These are phyloP conservation scores for Berberis thunbergii DNA, from an alignment of 164 flowering plant genomes.

Conservation along the genomic window DNA sequence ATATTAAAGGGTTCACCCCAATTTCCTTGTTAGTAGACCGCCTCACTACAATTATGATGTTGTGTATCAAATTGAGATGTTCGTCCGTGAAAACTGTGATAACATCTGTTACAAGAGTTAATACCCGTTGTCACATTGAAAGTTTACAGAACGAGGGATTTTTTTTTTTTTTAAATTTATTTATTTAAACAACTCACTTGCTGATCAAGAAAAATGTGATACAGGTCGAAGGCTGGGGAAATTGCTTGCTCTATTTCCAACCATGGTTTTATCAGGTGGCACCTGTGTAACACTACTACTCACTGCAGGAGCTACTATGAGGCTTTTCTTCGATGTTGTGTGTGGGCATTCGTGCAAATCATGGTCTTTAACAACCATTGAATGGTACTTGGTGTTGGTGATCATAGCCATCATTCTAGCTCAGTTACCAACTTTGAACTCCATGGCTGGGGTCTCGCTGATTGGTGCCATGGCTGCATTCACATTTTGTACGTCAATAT, in stretches of 20 bases:
- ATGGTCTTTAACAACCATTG: conserved; percentile 33
- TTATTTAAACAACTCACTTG: too few relatives aligned
- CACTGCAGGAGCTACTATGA: conserved; percentile 48
- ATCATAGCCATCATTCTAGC: conserved; percentile 38
- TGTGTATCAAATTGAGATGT: too few relatives aligned
- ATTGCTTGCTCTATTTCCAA: conserved; percentile 38
- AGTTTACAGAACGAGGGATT: too few relatives aligned
- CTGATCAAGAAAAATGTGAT: too few relatives aligned
- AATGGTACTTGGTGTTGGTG: conserved; percentile 74
- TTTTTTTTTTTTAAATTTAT: too few relatives aligned
- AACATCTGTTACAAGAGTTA: too few relatives aligned
- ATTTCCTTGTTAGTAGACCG: too few relatives aligned
- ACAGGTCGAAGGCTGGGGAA: conserved; percentile 52
- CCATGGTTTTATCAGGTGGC: conserved; percentile 63
- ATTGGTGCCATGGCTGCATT: conserved; percentile 54
- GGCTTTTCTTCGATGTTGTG: conserved; percentile 33
- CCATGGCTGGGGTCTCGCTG: conserved; percentile 57
- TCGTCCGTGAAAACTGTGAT: too few relatives aligned
- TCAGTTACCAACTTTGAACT: conserved; percentile 68
- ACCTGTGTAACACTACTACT: conserved; percentile 53
- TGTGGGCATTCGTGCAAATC: conserved; percentile 38
- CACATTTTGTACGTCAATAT: conserved; percentile 42
- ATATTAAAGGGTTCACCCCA: too few relatives aligned
- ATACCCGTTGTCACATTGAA: too few relatives aligned
- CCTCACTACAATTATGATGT: too few relatives aligned